phyloP scores from a whole-genome alignment of 345 rosid species.

The Pelargonium nanum region DNA sequence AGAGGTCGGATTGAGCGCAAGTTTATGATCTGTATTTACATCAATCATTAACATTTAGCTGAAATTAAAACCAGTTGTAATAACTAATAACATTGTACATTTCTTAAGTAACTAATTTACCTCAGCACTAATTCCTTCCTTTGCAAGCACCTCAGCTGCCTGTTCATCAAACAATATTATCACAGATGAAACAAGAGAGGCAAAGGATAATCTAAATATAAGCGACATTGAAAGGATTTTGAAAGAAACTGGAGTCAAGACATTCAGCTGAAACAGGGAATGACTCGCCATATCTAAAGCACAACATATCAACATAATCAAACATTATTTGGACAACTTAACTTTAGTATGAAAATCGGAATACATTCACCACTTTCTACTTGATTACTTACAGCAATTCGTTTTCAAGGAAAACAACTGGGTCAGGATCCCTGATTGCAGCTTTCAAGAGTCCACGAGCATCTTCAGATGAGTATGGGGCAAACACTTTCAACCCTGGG shows the following conservation, averaged over 20 bases:
- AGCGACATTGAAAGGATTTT: conserved; percentile 20
- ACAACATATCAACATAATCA: conserved; percentile 4
- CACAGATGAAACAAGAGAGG: not conserved
- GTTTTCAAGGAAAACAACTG: conserved; percentile 95
- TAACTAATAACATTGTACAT: no score
- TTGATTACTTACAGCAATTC: conserved; percentile 69
- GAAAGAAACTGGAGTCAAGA: conserved; percentile 87
- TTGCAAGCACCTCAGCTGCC: conserved; percentile 92
- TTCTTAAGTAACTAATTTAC: conserved; percentile 24
- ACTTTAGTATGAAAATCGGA: not conserved
- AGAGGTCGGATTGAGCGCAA: conserved; percentile 90
- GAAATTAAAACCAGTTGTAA: conserved; percentile 2
- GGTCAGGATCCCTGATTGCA: conserved; percentile 97
- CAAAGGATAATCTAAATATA: not conserved
- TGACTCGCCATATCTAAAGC: conserved; percentile 77
- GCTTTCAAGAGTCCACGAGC: conserved; percentile 95
- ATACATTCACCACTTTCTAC: not conserved
- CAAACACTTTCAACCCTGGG: conserved; percentile 81
- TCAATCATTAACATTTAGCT: not conserved
- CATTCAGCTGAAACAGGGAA: conserved; percentile 88
- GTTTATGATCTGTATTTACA: conserved; percentile 59
- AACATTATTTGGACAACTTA: not conserved
- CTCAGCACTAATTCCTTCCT: conserved; percentile 95
- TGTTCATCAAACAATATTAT: conserved; percentile 19
- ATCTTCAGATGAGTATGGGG: conserved; percentile 89